Conservation (phyloP, 306 rosid genomes). For the Ormosia emarginata region DNA sequence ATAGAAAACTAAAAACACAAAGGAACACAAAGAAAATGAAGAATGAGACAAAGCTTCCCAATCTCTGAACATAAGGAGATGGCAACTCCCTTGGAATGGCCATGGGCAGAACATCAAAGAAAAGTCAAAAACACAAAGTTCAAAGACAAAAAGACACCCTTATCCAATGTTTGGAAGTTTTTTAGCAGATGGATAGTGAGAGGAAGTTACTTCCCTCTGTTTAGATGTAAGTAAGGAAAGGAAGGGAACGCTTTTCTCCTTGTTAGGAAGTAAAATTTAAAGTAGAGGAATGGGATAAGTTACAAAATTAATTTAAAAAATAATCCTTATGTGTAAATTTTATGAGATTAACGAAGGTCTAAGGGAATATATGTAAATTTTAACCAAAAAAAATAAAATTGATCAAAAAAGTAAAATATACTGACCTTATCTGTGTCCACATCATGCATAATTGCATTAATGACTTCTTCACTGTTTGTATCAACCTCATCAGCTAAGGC, state of each 20-base stretch:
- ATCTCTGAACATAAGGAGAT: neutral
- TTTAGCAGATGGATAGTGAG: neutral
- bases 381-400: neutral
- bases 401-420: neutral
- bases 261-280: neutral
- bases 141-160: neutral
- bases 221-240: neutral
- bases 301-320: neutral
- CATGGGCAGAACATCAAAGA: neutral
- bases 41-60: neutral
- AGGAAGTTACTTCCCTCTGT: neutral
- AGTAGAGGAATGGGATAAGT: neutral
- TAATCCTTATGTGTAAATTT: neutral
- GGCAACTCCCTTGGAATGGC: neutral
- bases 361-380: neutral
- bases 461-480: constrained; percentile 68
- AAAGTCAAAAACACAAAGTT: neutral
- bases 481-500: constrained; percentile 70
- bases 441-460: constrained; percentile 77
- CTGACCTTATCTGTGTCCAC: constrained; percentile 90
- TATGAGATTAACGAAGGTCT: neutral
- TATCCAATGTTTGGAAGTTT: no score
- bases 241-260: neutral
- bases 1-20: neutral
- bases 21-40: neutral